These are phyloP conservation scores for Lyophyllum atratum DNA, from an alignment of 768 basidiomycete genomes.

Conservation along the genomic window DNA sequence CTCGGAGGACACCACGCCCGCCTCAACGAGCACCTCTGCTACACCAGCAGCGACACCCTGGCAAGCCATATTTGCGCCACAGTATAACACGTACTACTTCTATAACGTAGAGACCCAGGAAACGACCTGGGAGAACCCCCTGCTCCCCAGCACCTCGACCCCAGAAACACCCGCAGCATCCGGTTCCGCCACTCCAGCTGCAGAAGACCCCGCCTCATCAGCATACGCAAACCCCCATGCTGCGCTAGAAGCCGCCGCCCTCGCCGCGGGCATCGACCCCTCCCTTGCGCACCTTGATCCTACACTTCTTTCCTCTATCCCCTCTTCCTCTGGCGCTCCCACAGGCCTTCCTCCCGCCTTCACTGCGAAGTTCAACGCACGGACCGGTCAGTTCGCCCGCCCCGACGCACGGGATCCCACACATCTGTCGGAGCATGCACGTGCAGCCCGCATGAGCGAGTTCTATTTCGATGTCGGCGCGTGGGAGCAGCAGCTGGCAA, in stretches of 20 bases:
- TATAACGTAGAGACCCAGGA: slow-evolving; percentile 74
- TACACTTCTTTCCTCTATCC: slow-evolving; percentile 46
- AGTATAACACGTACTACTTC: slow-evolving; percentile 85
- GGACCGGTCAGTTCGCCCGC: slow-evolving; percentile 75
- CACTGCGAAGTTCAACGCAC: slow-evolving; percentile 79
- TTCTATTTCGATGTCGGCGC: slow-evolving; percentile 85
- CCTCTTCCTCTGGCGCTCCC: slow-evolving; percentile 26
- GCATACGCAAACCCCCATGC: slow-evolving; percentile 37
- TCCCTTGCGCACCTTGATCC: slow-evolving; percentile 81
- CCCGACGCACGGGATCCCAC: slow-evolving; percentile 69
- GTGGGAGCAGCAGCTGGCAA: slow-evolving; percentile 74
- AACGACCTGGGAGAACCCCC: slow-evolving; percentile 85
- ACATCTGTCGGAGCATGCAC: slow-evolving; percentile 80
- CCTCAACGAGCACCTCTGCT: not conserved
- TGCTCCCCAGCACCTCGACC: slow-evolving; percentile 39
- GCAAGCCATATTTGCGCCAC: slow-evolving; percentile 82
- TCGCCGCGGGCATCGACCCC: slow-evolving; percentile 83
- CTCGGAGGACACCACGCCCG: not conserved
- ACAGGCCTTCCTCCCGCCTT: slow-evolving; percentile 44
- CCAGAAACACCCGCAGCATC: slow-evolving; percentile 21
- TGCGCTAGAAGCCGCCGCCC: slow-evolving; percentile 68
- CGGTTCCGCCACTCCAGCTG: slow-evolving; percentile 17
- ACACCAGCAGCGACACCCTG: slow-evolving; percentile 40
- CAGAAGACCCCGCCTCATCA: slow-evolving; percentile 15
- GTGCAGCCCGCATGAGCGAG: slow-evolving; percentile 83